Evolutionary conservation across 2,329 filamentous ascomycete genomes (phyloP).

Genomic region (Rachicladosporium sp.): DNA sequence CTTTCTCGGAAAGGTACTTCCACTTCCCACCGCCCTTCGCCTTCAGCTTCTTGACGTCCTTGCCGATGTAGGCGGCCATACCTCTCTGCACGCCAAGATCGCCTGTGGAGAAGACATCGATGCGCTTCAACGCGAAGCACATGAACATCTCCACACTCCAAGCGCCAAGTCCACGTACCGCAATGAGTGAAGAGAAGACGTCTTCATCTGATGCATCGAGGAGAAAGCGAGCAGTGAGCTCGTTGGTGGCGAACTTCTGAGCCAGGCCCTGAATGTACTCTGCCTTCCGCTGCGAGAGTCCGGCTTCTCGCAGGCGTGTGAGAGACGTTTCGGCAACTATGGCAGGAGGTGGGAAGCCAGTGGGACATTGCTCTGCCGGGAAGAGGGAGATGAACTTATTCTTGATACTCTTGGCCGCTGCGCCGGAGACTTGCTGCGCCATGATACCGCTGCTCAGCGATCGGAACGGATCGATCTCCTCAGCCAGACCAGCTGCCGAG

Average conservation of each 20-base stretch:
- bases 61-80: slow-evolving; percentile 77
- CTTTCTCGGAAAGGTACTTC: slow-evolving; percentile 93
- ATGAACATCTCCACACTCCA: slow-evolving; percentile 99
- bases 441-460: slow-evolving; percentile 78
- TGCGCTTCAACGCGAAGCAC: slow-evolving; percentile 83
- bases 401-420: slow-evolving; percentile 81
- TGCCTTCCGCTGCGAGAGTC: slow-evolving; percentile 85
- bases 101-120: slow-evolving; percentile 86
- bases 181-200: slow-evolving; percentile 66
- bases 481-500: slow-evolving; percentile 66
- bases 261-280: slow-evolving; percentile 86
- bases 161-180: slow-evolving; percentile 72
- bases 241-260: slow-evolving; percentile 62
- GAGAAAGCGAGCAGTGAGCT: slow-evolving; percentile 64
- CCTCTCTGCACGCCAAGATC: slow-evolving; percentile 91
- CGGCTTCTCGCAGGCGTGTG: slow-evolving; percentile 63
- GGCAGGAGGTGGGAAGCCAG: slow-evolving; percentile 60
- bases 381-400: slow-evolving; percentile 72
- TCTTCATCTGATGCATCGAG: slow-evolving; percentile 73
- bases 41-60: slow-evolving; percentile 75
- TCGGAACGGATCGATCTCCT: slow-evolving; percentile 79
- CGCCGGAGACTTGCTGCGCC: slow-evolving; percentile 89
- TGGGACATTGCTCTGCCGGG: slow-evolving; percentile 18
- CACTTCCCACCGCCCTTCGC: slow-evolving; percentile 71
- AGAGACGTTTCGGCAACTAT: slow-evolving; percentile 55